Conservation (phyloP, 441 rosid species). For the Euphorbia celastroides region DNA sequence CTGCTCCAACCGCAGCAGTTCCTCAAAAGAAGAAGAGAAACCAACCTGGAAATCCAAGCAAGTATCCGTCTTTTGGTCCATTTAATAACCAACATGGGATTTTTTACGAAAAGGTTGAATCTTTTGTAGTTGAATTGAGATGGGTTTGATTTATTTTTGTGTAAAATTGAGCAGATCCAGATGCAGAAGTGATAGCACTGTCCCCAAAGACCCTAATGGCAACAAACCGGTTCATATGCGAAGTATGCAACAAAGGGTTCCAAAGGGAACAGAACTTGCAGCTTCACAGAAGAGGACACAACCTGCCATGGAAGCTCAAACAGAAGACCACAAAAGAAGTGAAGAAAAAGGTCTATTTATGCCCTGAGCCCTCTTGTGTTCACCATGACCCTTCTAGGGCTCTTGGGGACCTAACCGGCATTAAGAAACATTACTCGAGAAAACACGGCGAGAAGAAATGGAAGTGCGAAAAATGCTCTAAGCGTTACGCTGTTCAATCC, state of each 20-base stretch:
- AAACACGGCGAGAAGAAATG: conserved; percentile 95
- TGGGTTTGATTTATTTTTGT: too few relatives aligned
- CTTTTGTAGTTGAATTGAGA: too few relatives aligned
- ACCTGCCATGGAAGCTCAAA: conserved; percentile 91
- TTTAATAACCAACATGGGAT: too few relatives aligned
- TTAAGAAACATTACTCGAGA: conserved; percentile 80
- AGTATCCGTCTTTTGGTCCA: conserved; percentile 26
- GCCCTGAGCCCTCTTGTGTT: conserved; percentile 94
- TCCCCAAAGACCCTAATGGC: conserved; percentile 95
- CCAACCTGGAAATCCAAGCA: conserved; percentile 86
- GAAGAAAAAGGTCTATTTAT: conserved; percentile 80
- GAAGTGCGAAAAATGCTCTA: conserved; percentile 89
- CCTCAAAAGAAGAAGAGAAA: conserved; percentile 74
- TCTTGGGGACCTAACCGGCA: conserved; percentile 98
- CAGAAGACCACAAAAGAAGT: conserved; percentile 77
- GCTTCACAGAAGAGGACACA: conserved; percentile 95
- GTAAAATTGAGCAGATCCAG: conserved; percentile 55
- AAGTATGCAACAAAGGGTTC: conserved; percentile 95
- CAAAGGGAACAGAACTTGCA: conserved; percentile 94
- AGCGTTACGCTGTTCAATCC: conserved; percentile 89
- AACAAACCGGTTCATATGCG: conserved; percentile 90
- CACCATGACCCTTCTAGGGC: conserved; percentile 96
- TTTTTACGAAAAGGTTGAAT: too few relatives aligned
- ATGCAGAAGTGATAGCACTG: conserved; percentile 87
- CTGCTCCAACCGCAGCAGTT: conserved; percentile 29